Evolutionary conservation across 2,329 filamentous ascomycete species (phyloP).

Genomic region (Hypoxylon sp.): DNA sequence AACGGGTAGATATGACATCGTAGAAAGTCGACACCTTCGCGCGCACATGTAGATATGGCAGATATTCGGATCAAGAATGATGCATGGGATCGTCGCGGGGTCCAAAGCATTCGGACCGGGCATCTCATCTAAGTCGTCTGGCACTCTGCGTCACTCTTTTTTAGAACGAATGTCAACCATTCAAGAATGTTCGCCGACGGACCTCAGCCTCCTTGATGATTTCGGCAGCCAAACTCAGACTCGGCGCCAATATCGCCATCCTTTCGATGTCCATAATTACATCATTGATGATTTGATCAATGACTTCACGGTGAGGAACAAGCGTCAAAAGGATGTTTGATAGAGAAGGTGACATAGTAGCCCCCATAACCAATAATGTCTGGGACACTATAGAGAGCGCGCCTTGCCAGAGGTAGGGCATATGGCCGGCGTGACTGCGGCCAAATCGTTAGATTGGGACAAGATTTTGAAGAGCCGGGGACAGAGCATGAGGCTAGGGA

Average conservation of each 20-base stretch:
- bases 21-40: constrained; percentile 20
- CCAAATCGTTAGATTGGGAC: constrained; percentile 50
- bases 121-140: constrained; percentile 22
- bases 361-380: constrained; percentile 83
- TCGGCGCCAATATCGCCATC: constrained; percentile 78
- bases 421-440: constrained; percentile 77
- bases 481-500: constrained; percentile 36
- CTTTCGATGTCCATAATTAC: constrained; percentile 79
- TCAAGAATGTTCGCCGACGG: constrained; percentile 70
- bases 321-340: constrained; percentile 68
- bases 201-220: constrained; percentile 83
- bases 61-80: constrained; percentile 24
- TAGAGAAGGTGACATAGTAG: constrained; percentile 79
- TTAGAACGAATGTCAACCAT: constrained; percentile 52
- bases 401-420: constrained; percentile 87
- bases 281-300: constrained; percentile 80
- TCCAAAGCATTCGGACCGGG: constrained; percentile 31
- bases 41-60: constrained; percentile 22
- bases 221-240: constrained; percentile 77
- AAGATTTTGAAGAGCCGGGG: constrained; percentile 34
- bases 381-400: constrained; percentile 85
- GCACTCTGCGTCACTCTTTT: constrained; percentile 27
- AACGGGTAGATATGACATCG: constrained; percentile 37
- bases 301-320: constrained; percentile 64
- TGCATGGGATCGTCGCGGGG: constrained; percentile 28